These are phyloP conservation scores for Zasmidium citrigriseum DNA, from an alignment of 2,329 filamentous ascomycete species.

Conservation along the genomic window DNA sequence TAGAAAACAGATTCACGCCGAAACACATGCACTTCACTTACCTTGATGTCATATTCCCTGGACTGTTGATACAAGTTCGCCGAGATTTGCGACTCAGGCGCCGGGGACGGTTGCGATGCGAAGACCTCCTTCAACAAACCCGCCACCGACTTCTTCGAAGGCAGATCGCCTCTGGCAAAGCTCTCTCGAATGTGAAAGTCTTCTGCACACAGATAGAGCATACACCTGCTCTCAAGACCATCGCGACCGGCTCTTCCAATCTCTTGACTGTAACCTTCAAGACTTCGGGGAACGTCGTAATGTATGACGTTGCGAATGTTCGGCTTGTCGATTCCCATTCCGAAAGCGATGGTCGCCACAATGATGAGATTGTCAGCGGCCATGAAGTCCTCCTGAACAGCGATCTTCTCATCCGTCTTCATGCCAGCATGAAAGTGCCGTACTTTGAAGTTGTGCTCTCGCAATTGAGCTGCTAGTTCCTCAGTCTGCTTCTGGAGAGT, in stretches of 20 bases:
- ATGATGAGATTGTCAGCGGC: slow-evolving; percentile 78
- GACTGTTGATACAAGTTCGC: slow-evolving; percentile 49
- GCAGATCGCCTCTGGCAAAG: slow-evolving; percentile 62
- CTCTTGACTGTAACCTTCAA: slow-evolving; percentile 98
- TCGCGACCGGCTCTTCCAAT: slow-evolving; percentile 93
- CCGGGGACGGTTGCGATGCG: slow-evolving; percentile 21
- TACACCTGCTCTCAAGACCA: slow-evolving; percentile 61
- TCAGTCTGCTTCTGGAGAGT: slow-evolving; percentile 65
- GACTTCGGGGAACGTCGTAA: slow-evolving; percentile 84
- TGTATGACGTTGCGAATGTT: slow-evolving; percentile 97
- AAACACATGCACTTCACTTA: slow-evolving; percentile 14
- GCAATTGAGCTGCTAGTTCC: slow-evolving; percentile 70
- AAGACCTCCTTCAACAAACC: slow-evolving; percentile 57
- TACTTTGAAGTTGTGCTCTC: slow-evolving; percentile 66
- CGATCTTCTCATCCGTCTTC: slow-evolving; percentile 64
- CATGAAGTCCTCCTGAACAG: slow-evolving; percentile 82
- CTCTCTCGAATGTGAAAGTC: slow-evolving; percentile 62
- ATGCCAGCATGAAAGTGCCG: slow-evolving; percentile 86
- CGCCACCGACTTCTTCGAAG: slow-evolving; percentile 53
- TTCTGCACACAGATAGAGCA: slow-evolving; percentile 59
- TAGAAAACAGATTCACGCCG: not conserved
- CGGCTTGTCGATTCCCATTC: slow-evolving; percentile 98
- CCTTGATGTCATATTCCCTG: slow-evolving; percentile 56
- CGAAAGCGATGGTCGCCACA: slow-evolving; percentile 96
- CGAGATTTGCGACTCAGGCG: slow-evolving; percentile 39